Percentiles rank a stretch among this genome's conserved stretches.
Evolutionary conservation across 768 basidiomycete species (phyloP).

Genomic region (Lentinula raphanica): DNA sequence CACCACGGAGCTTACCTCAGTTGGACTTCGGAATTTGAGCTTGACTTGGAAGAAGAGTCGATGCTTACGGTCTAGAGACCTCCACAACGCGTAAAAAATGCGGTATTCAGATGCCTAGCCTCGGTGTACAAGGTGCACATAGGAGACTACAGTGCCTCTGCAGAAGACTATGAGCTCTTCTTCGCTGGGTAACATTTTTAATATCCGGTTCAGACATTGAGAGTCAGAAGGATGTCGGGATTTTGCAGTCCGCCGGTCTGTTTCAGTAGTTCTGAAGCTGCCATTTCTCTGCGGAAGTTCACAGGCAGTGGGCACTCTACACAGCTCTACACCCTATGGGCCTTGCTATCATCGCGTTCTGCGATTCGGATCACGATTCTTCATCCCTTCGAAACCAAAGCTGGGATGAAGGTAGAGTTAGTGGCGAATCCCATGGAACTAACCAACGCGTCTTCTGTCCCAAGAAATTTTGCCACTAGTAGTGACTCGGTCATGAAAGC

Average conservation of each 20-base stretch:
- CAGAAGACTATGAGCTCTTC: background rate
- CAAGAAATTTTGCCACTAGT: constrained; percentile 85
- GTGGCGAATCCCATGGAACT: constrained; percentile 95
- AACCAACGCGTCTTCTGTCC: constrained; percentile 85
- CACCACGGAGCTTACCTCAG: background rate
- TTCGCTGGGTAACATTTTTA: background rate
- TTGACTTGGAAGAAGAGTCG: background rate
- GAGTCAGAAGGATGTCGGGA: no score
- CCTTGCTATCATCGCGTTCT: no score
- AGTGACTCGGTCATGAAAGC: background rate
- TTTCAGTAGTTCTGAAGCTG: no score
- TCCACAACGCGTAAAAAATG: background rate
- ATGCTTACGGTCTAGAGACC: background rate
- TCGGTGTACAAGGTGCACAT: no score
- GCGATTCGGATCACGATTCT: no score
- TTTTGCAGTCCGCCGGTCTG: no score
- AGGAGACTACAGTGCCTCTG: no score
- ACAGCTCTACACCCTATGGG: no score
- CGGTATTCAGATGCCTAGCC: background rate
- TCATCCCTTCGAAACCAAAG: constrained; percentile 86
- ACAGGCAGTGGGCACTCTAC: no score
- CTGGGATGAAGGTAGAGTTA: constrained; percentile 90
- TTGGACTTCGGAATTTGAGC: background rate
- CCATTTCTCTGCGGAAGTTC: no score
- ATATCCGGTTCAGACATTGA: no score